Evolutionary conservation across 2,329 filamentous ascomycete genomes (phyloP), one percentile per base, ranked within the genome.

Genomic region (Emergomyces pasteurianus): DNA sequence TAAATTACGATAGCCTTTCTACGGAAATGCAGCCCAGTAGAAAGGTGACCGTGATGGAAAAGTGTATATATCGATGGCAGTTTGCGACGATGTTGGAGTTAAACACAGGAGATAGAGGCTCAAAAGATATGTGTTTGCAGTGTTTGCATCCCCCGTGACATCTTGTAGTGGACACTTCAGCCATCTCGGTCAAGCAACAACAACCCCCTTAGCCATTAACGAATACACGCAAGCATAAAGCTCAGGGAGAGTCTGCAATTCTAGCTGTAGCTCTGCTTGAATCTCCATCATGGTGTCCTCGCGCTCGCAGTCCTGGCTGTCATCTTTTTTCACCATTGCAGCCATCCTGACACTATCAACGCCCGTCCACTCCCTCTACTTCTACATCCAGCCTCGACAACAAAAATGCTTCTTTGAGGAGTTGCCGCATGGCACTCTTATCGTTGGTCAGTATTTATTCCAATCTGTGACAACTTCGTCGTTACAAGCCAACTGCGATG

Each of bases 351-450:
- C 77, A 67, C 72, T 81, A 63, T 73, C 82, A 54, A 71, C 81
- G 42, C 85, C 86, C 63, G 85, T 88, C 64, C 88, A 91, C 73
- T 91, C 92, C 61, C 83, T 99, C 62, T 92, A 95, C 85, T 95
- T 99, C 82, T 97, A 89, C 80, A 86, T 97, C 75, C 91, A 97
- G 74, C 89, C 88, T 70, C 83, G 83, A 57, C 79, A 84, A 66
- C 87, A 90, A 67, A 96, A 95, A 79, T 99, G 94, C 79, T 99
- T 99, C 85, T 95, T 89, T 78, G 94, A 99, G 79, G 92, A 97
- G 77, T 83, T 99, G 62, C 92, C 94, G 66, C 96, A 97, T 81
- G 92, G 96, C 75, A 97, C 94, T 16, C 80, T 99, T 62, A 92
- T 99, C 60, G 92, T 96, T 62, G 94, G 85, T 87, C 47, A 60